A percentile compares a stretch with the other conserved stretches of the same genome.
Conservation (phyloP, 2,329 filamentous ascomycete genomes). For the Lecanicillium sp. region DNA sequence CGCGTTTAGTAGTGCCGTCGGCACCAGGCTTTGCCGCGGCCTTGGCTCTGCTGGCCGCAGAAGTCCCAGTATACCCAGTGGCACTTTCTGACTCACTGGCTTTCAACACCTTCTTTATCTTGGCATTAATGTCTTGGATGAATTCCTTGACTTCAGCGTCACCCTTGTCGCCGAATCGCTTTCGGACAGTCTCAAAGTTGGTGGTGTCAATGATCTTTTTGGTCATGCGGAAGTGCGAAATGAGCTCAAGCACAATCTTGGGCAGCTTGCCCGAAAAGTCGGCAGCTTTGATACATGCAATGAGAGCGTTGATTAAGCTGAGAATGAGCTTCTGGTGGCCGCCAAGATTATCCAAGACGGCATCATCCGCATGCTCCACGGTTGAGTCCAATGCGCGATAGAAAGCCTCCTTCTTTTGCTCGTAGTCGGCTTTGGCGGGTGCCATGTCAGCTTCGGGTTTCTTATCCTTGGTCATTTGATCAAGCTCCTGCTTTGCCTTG, state of each 20-base stretch:
- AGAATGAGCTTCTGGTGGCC: slow-evolving; percentile 51
- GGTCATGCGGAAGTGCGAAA: slow-evolving; percentile 57
- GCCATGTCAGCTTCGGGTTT: slow-evolving; percentile 30
- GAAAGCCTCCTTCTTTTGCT: slow-evolving; percentile 42
- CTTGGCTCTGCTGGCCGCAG: slow-evolving; percentile 33
- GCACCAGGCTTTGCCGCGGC: slow-evolving; percentile 25
- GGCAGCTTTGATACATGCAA: slow-evolving; percentile 45
- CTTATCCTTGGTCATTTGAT: slow-evolving; percentile 38
- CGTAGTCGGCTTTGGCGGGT: slow-evolving; percentile 35
- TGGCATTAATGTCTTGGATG: slow-evolving; percentile 50
- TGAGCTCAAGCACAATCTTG: slow-evolving; percentile 52
- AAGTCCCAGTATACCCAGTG: slow-evolving; percentile 35
- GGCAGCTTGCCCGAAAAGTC: slow-evolving; percentile 49
- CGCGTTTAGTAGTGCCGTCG: slow-evolving; percentile 29
- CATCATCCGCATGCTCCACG: slow-evolving; percentile 47
- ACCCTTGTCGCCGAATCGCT: slow-evolving; percentile 57
- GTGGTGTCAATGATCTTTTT: slow-evolving; percentile 56
- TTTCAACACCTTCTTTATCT: slow-evolving; percentile 37
- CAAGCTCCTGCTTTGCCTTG: slow-evolving; percentile 38
- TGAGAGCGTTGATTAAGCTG: slow-evolving; percentile 48
- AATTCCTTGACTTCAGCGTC: slow-evolving; percentile 58
- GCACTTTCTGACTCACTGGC: slow-evolving; percentile 27
- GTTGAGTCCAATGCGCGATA: slow-evolving; percentile 48
- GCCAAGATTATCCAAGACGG: slow-evolving; percentile 52
- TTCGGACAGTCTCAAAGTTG: slow-evolving; percentile 60